phyloP scores from a whole-genome alignment of 805 yeast genomes.

The Spathaspora boniae region DNA sequence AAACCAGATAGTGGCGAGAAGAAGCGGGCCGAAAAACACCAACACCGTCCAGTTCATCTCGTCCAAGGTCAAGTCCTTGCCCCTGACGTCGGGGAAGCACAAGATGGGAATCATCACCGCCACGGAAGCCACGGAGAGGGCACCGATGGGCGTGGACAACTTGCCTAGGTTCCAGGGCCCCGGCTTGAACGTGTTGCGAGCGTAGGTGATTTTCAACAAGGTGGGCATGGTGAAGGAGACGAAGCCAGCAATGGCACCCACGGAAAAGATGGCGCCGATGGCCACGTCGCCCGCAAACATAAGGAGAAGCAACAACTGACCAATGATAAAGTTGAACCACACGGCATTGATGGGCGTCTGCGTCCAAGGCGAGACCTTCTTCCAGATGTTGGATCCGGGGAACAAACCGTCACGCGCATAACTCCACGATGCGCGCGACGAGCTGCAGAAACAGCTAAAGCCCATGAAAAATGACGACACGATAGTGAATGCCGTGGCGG shows the following conservation, averaged over 20 bases:
- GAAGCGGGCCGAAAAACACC: conserved; percentile 59
- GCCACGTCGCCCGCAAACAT: conserved; percentile 65
- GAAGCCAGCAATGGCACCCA: conserved; percentile 67
- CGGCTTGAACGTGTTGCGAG: conserved; percentile 48
- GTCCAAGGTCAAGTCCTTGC: conserved; percentile 34
- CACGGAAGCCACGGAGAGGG: conserved; percentile 48
- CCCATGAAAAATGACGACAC: conserved; percentile 42
- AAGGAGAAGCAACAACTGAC: conserved; percentile 52
- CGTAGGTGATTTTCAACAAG: conserved; percentile 52
- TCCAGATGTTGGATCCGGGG: conserved; percentile 52
- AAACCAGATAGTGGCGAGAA: conserved; percentile 49
- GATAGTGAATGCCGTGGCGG: conserved; percentile 35
- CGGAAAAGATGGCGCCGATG: conserved; percentile 68
- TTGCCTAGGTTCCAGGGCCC: conserved; percentile 70
- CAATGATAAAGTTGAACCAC: conserved; percentile 53
- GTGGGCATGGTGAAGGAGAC: conserved; percentile 67
- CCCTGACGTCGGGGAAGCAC: conserved; percentile 48
- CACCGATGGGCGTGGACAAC: conserved; percentile 47
- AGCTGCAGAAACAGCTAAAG: conserved; percentile 53
- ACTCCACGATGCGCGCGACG: conserved; percentile 63
- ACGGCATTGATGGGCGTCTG: conserved; percentile 66
- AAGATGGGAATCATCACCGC: conserved; percentile 56
- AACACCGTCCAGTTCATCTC: conserved; percentile 64
- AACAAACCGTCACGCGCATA: conserved; percentile 67
- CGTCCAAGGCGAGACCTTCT: conserved; percentile 47